Conservation (phyloP, 164 flowering plant genomes). For the Vitis amurensis region DNA sequence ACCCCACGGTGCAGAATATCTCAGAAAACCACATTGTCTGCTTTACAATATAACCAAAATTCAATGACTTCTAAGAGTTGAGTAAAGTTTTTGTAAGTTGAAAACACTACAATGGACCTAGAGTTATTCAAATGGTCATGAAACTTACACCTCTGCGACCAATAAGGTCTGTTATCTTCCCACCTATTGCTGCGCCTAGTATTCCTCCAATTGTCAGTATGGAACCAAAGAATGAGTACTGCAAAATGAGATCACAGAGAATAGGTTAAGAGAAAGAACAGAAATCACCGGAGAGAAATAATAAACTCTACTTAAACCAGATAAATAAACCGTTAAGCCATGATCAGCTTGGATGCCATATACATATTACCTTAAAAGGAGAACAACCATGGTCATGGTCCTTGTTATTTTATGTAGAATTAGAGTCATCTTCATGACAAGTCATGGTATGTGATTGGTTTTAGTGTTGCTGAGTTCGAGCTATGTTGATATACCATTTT, state of each 20-base stretch:
- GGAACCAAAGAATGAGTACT: slow-evolving; percentile 44
- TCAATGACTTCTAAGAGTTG: slow-evolving; percentile 5
- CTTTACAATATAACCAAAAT: background rate
- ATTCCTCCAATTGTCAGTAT: slow-evolving; percentile 40
- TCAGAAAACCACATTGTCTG: slow-evolving; percentile 47
- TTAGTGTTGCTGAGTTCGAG: too few relatives aligned
- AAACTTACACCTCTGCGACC: slow-evolving; percentile 42
- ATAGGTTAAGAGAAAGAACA: background rate
- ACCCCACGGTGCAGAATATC: slow-evolving; percentile 28
- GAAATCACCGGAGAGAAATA: too few relatives aligned
- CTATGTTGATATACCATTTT: too few relatives aligned
- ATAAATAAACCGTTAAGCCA: too few relatives aligned
- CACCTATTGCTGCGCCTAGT: slow-evolving; percentile 38
- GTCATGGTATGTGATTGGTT: too few relatives aligned
- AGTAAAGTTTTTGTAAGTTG: background rate
- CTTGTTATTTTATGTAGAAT: too few relatives aligned
- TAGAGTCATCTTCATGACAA: too few relatives aligned
- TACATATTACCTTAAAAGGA: background rate
- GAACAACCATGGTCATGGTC: too few relatives aligned
- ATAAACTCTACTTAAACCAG: background rate
- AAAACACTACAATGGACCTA: background rate
- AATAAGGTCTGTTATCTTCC: slow-evolving; percentile 39
- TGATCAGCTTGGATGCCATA: background rate
- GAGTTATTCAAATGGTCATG: background rate
- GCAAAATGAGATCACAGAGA: background rate